Evolutionary conservation across 2,329 filamentous ascomycete species (phyloP), one percentile per base, ranked within the genome.

Genomic region (Madurella mycetomatis): DNA sequence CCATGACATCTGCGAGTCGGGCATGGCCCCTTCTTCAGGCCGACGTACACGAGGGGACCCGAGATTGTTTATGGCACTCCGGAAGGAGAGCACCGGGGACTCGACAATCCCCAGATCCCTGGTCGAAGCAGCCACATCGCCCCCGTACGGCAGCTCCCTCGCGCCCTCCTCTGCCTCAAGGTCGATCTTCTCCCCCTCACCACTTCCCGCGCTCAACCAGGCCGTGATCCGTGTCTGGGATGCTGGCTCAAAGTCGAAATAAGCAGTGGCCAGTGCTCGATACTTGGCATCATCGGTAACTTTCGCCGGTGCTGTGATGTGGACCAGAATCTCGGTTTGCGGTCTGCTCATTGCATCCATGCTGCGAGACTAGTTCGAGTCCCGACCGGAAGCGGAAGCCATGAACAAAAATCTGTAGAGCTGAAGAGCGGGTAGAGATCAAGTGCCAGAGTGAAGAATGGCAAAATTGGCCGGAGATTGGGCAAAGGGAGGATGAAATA

Each of bases 291-390:
- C 80, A 59, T 82, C 77, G 11, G 64, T 60, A 18, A 71, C 68
- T 40, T 66, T 73, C 61, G 77, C 76, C 7, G 79, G 77, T 31
- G 80, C 81, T 11, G 76, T 67, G 52, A 81, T 73, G 64, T 84
- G 81, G 48, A 82, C 74, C 43, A 84, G 71, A 43, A 83, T 79
- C 67, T 84, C 80, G 49, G 74, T 70, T 55, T 76, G 68, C n/a
- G 49, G 55, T 16, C 39, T 49, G 51, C 47, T 51, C 64, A 64
- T 65, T 13, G 18, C 39, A n/a, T 17, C 15, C 18, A 16, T 31
- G 19, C 32, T n/a, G 15, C 16, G 17, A 18, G 13, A 12, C 11
- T 5, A 25, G 11, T 4, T n/a, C 18, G 16, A 41, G 37, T 44
- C 16, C 18, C 18, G 17, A 32, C 32, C 30, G 13, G 25, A 3